Evolutionary conservation across 495 filamentous ascomycete species (phyloP).

Genomic region (Trichoderma erinaceum): DNA sequence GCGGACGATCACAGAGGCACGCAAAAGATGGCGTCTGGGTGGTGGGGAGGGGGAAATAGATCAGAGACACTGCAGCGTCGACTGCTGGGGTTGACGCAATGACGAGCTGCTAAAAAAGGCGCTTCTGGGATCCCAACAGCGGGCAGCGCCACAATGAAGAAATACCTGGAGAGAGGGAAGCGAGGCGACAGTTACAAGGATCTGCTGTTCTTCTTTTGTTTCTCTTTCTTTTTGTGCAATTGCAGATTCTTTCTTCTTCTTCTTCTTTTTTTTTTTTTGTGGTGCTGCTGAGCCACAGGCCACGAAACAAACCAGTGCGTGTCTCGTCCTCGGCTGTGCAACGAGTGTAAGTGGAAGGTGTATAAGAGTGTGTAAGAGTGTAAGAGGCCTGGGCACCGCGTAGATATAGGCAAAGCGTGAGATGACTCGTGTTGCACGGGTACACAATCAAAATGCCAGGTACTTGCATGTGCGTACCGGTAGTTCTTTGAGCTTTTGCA

Average conservation of each 20-base stretch:
- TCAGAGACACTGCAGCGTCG: background rate
- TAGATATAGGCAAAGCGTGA: too few species aligned
- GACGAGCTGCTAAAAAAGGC: background rate
- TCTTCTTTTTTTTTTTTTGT: background rate
- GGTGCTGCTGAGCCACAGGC: slow-evolving; percentile 8
- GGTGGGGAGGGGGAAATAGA: slow-evolving; percentile 8
- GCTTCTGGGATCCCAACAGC: background rate
- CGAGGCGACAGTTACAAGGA: background rate
- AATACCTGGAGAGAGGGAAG: background rate
- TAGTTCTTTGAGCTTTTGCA: too few species aligned
- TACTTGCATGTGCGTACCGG: background rate
- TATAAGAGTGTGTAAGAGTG: too few species aligned
- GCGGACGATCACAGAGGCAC: slow-evolving; percentile 1
- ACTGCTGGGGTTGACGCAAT: background rate
- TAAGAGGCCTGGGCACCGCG: too few species aligned
- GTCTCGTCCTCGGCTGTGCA: background rate
- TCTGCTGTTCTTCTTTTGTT: too few species aligned
- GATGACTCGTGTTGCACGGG: too few species aligned
- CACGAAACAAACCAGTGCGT: background rate
- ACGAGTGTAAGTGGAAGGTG: background rate
- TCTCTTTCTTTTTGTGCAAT: background rate
- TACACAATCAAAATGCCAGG: too few species aligned
- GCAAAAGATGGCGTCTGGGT: background rate
- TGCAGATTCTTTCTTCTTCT: background rate
- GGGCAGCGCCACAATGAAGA: background rate